Evolutionary conservation across 495 filamentous ascomycete genomes (phyloP).

Genomic region (Trichodelitschia bisporula): DNA sequence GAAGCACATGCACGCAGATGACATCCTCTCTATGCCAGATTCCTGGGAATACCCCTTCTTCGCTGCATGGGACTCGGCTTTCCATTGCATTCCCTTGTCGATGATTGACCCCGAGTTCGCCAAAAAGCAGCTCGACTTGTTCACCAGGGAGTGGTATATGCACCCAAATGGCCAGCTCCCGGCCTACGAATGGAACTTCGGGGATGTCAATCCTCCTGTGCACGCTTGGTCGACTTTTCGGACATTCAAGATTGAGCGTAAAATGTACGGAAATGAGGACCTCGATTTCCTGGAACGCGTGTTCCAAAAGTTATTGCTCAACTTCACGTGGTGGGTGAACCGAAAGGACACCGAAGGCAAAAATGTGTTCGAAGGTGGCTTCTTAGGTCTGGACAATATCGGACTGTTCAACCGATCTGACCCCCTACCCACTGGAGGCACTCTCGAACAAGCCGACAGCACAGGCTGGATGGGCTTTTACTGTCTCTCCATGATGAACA

Average conservation of each 20-base stretch:
- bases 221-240: conserved; percentile 92
- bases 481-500: conserved; percentile 86
- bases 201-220: conserved; percentile 88
- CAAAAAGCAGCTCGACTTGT: conserved; percentile 87
- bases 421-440: conserved; percentile 76
- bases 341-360: conserved; percentile 84
- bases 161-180: conserved; percentile 90
- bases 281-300: conserved; percentile 88
- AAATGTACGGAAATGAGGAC: conserved; percentile 85
- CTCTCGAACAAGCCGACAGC: conserved; percentile 85
- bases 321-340: conserved; percentile 99
- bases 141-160: conserved; percentile 97
- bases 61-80: conserved; percentile 90
- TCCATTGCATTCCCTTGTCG: conserved; percentile 83
- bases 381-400: conserved; percentile 92
- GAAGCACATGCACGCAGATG: conserved; percentile 83
- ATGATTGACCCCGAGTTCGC: conserved; percentile 97
- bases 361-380: conserved; percentile 91
- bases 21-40: conserved; percentile 90
- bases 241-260: conserved; percentile 92
- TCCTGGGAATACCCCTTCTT: conserved; percentile 99
- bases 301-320: conserved; percentile 84
- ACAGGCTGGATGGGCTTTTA: conserved; percentile 99
- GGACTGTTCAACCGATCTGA: conserved; percentile 96
- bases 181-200: conserved; percentile 93